Evolutionary conservation across 345 rosid genomes (phyloP).

Genomic region (Camelina sativa): DNA sequence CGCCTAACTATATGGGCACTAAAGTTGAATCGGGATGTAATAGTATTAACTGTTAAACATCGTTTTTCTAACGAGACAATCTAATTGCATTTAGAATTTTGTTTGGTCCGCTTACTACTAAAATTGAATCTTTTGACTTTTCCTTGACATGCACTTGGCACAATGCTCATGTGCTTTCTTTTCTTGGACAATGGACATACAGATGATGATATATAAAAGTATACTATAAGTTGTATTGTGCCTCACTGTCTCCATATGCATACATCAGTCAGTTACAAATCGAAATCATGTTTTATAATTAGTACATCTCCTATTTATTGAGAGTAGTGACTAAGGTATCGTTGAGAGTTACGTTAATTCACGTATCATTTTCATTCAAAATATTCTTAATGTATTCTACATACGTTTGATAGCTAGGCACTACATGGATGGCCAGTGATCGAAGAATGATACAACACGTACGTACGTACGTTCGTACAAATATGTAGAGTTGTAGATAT

Average conservation of each 20-base stretch:
- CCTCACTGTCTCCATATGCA: slow-evolving; percentile 15
- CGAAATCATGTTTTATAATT: neutral
- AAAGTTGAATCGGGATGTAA: neutral
- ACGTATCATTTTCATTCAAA: neutral
- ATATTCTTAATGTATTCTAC: neutral
- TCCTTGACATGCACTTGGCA: slow-evolving; percentile 15
- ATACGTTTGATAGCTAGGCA: neutral
- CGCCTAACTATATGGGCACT: neutral
- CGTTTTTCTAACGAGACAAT: neutral
- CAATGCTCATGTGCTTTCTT: slow-evolving; percentile 16
- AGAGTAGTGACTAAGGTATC: neutral
- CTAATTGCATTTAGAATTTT: neutral
- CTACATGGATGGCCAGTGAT: slow-evolving; percentile 5
- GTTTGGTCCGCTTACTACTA: neutral
- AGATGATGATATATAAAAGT: neutral
- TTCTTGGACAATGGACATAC: slow-evolving; percentile 18
- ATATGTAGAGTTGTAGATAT: neutral
- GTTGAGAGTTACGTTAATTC: slow-evolving; percentile 9
- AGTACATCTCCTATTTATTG: neutral
- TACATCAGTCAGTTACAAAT: slow-evolving; percentile 1
- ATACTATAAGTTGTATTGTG: neutral
- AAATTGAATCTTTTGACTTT: slow-evolving; percentile 1
- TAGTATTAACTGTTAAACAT: neutral
- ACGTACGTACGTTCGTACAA: slow-evolving; percentile 24
- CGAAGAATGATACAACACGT: slow-evolving; percentile 15